Percentiles rank a stretch among this genome's conserved stretches.
Evolutionary conservation across 1,139 yeast genomes (phyloP).

Genomic region (Saccharomyces hybrid): DNA sequence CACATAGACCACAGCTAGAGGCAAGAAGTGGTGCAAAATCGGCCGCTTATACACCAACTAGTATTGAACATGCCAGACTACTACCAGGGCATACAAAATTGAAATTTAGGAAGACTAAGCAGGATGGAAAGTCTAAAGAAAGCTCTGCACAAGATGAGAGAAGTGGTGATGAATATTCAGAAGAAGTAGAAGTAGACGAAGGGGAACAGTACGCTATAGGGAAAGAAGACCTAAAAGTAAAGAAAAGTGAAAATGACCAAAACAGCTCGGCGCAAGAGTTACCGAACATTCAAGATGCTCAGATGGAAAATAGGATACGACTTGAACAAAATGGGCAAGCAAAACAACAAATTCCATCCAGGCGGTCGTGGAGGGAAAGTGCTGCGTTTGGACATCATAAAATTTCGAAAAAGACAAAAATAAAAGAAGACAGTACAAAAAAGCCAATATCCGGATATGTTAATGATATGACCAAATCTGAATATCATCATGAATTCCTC

Average conservation of each 20-base stretch:
- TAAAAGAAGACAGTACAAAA: conserved; percentile 18
- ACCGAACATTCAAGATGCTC: conserved; percentile 42
- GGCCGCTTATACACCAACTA: conserved; percentile 36
- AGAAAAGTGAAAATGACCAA: conserved; percentile 29
- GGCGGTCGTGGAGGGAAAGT: conserved; percentile 45
- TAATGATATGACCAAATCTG: conserved; percentile 61
- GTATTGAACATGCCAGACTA: conserved; percentile 58
- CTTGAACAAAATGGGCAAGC: conserved; percentile 33
- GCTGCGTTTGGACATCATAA: conserved; percentile 35
- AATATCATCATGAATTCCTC: conserved; percentile 64
- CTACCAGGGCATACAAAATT: conserved; percentile 65
- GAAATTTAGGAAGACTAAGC: conserved; percentile 37
- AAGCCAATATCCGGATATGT: conserved; percentile 36
- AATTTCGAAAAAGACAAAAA: conserved; percentile 37
- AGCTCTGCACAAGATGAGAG: conserved; percentile 7
- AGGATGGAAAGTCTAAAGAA: conserved; percentile 6
- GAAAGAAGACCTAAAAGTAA: conserved; percentile 16
- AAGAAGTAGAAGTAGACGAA: conserved; percentile 16
- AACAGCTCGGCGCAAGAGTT: conserved; percentile 46
- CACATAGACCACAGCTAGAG: conserved; percentile 85
- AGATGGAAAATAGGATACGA: conserved; percentile 32
- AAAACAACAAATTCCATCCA: conserved; percentile 38
- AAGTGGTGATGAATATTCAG: conserved; percentile 12
- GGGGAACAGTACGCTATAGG: conserved; percentile 10
- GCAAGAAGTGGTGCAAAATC: conserved; percentile 68